Evolutionary conservation across 768 basidiomycete genomes (phyloP).

Genomic region (Nevesoporus exiguus): DNA sequence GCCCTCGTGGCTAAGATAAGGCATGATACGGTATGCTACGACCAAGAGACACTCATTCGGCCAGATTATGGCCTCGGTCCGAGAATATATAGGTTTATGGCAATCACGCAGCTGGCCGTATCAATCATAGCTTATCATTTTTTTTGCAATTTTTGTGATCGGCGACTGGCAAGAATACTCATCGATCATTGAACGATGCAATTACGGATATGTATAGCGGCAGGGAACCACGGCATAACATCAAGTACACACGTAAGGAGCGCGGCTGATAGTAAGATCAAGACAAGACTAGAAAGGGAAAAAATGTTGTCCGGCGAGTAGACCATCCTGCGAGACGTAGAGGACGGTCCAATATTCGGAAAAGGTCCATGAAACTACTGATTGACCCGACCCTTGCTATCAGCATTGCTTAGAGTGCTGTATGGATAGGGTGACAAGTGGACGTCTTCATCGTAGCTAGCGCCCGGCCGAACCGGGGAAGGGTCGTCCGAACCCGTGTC

Average conservation of each 20-base stretch:
- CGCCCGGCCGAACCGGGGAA: slow-evolving; percentile 10
- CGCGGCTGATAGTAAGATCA: not conserved
- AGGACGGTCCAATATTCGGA: not conserved
- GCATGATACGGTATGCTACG: too few species aligned
- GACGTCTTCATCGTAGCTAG: slow-evolving; percentile 42
- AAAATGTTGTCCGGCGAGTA: not conserved
- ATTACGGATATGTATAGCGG: not conserved
- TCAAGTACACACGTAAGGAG: not conserved
- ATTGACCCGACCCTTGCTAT: slow-evolving; percentile 5
- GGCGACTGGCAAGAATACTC: too few species aligned
- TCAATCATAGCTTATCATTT: too few species aligned
- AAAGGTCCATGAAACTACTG: not conserved
- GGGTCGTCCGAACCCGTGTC: slow-evolving; percentile 8
- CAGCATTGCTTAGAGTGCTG: slow-evolving; percentile 1
- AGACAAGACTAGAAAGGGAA: not conserved
- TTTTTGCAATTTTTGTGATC: too few species aligned
- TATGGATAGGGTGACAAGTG: slow-evolving; percentile 38
- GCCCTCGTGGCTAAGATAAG: too few species aligned
- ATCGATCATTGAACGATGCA: not conserved
- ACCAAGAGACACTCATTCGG: too few species aligned
- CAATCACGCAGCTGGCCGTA: too few species aligned
- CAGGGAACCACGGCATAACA: not conserved
- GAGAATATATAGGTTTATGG: too few species aligned
- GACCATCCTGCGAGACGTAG: not conserved
- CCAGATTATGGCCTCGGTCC: too few species aligned